Evolutionary conservation across 345 rosid species (phyloP).

Genomic region (Eutrema japonicum): DNA sequence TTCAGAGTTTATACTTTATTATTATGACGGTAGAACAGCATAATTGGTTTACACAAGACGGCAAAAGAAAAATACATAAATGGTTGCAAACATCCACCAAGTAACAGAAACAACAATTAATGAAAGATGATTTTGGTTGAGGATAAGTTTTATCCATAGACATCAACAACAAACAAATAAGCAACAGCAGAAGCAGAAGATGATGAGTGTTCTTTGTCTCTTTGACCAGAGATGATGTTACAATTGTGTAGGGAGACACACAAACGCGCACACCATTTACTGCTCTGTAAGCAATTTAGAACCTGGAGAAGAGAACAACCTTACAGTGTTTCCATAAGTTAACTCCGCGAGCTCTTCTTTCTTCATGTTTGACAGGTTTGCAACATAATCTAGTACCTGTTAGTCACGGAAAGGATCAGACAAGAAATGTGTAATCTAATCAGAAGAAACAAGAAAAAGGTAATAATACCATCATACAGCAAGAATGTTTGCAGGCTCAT

Average conservation of each 20-base stretch:
- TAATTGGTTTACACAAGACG: slow-evolving; percentile 23
- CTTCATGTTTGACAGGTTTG: slow-evolving; percentile 62
- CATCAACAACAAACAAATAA: slow-evolving; percentile 19
- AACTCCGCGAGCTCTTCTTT: slow-evolving; percentile 68
- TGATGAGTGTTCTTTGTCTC: slow-evolving; percentile 15
- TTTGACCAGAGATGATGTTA: slow-evolving; percentile 5
- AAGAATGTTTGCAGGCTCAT: slow-evolving; percentile 87
- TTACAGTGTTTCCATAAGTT: slow-evolving; percentile 64
- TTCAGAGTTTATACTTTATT: no score
- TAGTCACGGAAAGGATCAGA: slow-evolving; percentile 40
- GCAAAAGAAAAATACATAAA: not conserved
- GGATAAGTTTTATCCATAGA: not conserved
- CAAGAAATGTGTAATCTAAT: slow-evolving; percentile 5
- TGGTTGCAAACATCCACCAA: slow-evolving; percentile 9
- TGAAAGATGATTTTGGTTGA: not conserved
- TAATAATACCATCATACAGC: slow-evolving; percentile 44
- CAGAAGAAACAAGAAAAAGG: not conserved
- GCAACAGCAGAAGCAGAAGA: slow-evolving; percentile 2
- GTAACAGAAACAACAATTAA: slow-evolving; percentile 13
- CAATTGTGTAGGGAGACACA: not conserved
- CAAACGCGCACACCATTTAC: slow-evolving; percentile 1
- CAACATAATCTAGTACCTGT: slow-evolving; percentile 73
- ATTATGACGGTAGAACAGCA: slow-evolving; percentile 12
- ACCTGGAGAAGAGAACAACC: slow-evolving; percentile 68
- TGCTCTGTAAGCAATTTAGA: slow-evolving; percentile 38